Base-by-base conservation (phyloP, 2,329 filamentous ascomycete genomes). In the Cryphonectria nitschkei region DNA sequence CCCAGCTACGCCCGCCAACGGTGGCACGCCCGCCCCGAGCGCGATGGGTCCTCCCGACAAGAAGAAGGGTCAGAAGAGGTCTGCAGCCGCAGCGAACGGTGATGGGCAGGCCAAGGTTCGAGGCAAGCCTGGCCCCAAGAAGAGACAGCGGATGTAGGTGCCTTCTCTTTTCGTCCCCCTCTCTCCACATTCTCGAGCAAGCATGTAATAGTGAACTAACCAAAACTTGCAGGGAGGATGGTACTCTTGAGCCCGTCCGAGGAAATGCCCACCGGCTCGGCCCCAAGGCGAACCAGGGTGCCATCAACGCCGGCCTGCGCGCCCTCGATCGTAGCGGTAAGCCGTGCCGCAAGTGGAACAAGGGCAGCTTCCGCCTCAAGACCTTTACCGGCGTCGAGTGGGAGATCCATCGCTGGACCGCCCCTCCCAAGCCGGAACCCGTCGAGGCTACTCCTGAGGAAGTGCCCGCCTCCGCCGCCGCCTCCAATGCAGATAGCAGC, bases 281-380 rank as follows among this genome's bases (percentile, higher is more conserved):
- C 3, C 96, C 96, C 75, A 98, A 98, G 82, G 95, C 95, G 67
- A 98, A 98, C 80, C 93, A 95, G 77, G 96, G 96, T 74, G 95
- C 95, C 72, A 99, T 99, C 86, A 99, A 99, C 79, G 96, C 96
- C 68, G 93, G 94, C 67, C 90, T 99, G 65, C 93, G 96, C 69
- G 95, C 96, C 16, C 92, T 99, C 74, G 96, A 99, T 81, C 91
- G 95, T 73, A 92, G 92, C 9, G 95, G 95, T 75, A 93, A 95
- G 78, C 95, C 96, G 13, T 98, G 95, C 81, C 93, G 95, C 74
- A 95, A 91, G 80, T 99, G 96, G 96, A 86, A 90, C 79, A 93
- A 91, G 80, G 94, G 94, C 74, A 88, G 90, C 69, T 93, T 98
- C 79, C 87, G 86, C 65, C 85, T 98, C 76, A 97, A 97, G 86